Percentiles rank a stretch among this genome's conserved stretches.
These are phyloP conservation scores for Agrocybe praecox DNA, from an alignment of 768 basidiomycete species.

Conservation along the genomic window DNA sequence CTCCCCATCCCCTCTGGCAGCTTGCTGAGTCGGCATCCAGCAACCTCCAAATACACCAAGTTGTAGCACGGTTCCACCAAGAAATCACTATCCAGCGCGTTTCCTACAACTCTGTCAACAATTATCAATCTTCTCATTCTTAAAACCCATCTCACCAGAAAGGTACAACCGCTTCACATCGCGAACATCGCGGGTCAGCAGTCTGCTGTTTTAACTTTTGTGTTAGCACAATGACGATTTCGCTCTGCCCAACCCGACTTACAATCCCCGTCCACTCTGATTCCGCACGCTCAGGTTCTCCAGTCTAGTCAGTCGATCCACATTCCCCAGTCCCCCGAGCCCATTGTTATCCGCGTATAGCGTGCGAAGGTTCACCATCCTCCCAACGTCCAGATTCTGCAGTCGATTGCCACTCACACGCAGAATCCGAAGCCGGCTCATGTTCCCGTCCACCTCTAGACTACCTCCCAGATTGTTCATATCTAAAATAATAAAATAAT, in stretches of 20 bases:
- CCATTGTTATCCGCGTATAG: conserved; percentile 91
- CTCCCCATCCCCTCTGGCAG: conserved; percentile 71
- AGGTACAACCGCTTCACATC: conserved; percentile 95
- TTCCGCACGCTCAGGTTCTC: conserved; percentile 93
- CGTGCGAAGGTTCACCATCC: conserved; percentile 76
- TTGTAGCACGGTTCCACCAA: conserved; percentile 82
- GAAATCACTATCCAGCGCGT: conserved; percentile 64
- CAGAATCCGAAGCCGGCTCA: conserved; percentile 80
- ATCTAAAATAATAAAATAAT: conserved; percentile 9
- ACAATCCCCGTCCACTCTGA: conserved; percentile 79
- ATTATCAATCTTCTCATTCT: conserved; percentile 9
- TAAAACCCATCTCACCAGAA: conserved; percentile 64
- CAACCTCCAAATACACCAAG: conserved; percentile 89
- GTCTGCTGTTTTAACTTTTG: conserved; percentile 33
- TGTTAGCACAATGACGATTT: conserved; percentile 21
- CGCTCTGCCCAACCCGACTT: conserved; percentile 38
- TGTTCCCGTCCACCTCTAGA: conserved; percentile 53
- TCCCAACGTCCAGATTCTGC: conserved; percentile 59
- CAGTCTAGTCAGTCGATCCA: conserved; percentile 65
- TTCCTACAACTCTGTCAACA: conserved; percentile 57
- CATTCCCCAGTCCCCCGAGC: conserved; percentile 50
- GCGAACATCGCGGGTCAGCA: conserved; percentile 73
- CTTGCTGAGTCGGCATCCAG: conserved; percentile 75
- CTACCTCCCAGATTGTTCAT: conserved; percentile 40
- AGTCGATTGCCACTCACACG: conserved; percentile 85